A percentile compares a stretch with the other conserved stretches of the same genome.
phyloP scores from a whole-genome alignment of 352 stramenopile genomes.

The Globisporangium radiosum region DNA sequence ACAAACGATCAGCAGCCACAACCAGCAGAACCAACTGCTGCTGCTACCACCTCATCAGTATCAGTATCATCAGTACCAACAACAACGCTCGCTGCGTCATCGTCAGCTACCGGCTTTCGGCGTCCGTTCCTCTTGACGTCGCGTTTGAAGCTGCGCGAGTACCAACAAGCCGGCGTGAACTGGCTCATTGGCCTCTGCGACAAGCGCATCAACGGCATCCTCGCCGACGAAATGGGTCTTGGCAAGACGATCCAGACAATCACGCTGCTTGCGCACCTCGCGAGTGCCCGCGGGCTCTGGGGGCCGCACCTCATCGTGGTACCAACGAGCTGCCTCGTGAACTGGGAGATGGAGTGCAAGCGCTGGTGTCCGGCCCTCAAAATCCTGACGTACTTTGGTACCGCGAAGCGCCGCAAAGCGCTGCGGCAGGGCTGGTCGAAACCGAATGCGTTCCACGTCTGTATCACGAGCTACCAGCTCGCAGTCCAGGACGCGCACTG shows the following conservation, averaged over 20 bases:
- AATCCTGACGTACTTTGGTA: conserved; percentile 98
- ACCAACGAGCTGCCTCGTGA: conserved; percentile 96
- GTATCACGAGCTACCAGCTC: conserved; percentile 98
- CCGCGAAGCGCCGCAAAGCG: conserved; percentile 92
- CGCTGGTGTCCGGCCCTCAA: conserved; percentile 96
- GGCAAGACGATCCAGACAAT: conserved; percentile 99
- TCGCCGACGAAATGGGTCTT: conserved; percentile 96
- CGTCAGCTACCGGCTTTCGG: conserved; percentile 25
- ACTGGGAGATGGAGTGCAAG: conserved; percentile 99
- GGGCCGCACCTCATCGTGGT: conserved; percentile 98
- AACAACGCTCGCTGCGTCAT: not conserved
- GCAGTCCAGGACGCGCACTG: conserved; percentile 96
- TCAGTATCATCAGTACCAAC: not conserved
- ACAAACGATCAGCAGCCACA: too few relatives aligned
- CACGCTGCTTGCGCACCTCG: conserved; percentile 94
- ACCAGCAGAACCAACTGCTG: not conserved
- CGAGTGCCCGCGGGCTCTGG: conserved; percentile 89
- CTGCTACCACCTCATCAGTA: not conserved
- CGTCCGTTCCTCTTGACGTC: conserved; percentile 67
- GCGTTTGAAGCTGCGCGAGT: conserved; percentile 60
- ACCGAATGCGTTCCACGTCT: conserved; percentile 95
- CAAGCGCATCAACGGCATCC: conserved; percentile 96
- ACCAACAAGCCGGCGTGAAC: conserved; percentile 89
- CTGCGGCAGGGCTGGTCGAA: conserved; percentile 94
- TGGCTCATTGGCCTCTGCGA: conserved; percentile 98